A percentile compares a stretch with the other conserved stretches of the same genome.
phyloP scores from a whole-genome alignment of 306 rosid species.

The Quercus bicolor region DNA sequence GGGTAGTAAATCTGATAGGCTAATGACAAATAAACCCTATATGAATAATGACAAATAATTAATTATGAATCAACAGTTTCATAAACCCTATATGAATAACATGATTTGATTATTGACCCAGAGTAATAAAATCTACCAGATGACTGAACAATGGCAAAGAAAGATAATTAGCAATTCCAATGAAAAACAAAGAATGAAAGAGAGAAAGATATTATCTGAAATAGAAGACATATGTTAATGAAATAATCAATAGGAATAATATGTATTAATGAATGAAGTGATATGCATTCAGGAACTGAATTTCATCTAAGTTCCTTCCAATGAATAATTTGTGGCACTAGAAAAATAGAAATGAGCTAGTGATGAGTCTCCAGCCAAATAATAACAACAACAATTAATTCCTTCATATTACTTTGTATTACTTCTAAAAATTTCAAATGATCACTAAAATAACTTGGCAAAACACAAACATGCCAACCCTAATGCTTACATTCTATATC shows the following conservation, averaged over 20 bases:
- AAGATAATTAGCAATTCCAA: background rate
- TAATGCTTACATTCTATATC: slow-evolving; percentile 4
- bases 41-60: background rate
- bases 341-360: background rate
- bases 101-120: background rate
- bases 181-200: background rate
- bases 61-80: background rate
- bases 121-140: background rate
- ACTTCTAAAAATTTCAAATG: too few species aligned
- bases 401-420: background rate
- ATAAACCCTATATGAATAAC: background rate
- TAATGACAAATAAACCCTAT: background rate
- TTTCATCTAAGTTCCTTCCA: background rate
- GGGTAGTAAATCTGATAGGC: background rate
- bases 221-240: background rate
- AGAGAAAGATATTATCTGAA: background rate
- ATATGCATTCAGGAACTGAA: background rate
- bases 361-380: background rate
- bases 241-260: too few species aligned
- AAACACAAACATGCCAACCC: slow-evolving; percentile 2
- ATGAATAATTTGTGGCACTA: background rate
- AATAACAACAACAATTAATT: background rate
- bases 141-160: background rate
- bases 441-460: background rate
- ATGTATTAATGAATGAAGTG: background rate